phyloP scores from a whole-genome alignment of 2,329 filamentous ascomycete species.

The Arthrobotrys pseudoclavata region DNA sequence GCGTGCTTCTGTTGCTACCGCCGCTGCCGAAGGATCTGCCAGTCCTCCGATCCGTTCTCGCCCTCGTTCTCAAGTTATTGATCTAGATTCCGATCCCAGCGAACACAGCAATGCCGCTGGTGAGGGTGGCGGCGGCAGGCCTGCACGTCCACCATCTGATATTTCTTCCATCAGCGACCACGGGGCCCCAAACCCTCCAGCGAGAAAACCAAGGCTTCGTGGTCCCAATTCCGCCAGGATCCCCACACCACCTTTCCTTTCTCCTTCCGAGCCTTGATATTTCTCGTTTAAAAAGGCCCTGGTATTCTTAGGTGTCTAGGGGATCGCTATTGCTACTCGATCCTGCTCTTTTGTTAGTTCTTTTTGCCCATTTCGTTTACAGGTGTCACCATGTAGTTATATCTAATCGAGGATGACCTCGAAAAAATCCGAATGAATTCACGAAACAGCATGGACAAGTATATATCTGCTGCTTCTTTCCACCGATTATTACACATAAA shows the following conservation, averaged over 20 bases:
- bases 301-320: conserved; percentile 33
- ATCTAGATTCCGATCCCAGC: background rate
- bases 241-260: too few species aligned
- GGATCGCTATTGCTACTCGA: conserved; percentile 3
- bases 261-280: background rate
- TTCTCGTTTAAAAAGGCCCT: background rate
- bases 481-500: background rate
- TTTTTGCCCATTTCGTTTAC: conserved; percentile 4
- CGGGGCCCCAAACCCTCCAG: too few species aligned
- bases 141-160: conserved; percentile 11
- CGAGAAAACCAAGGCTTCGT: too few species aligned
- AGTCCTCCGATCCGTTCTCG: conserved; percentile 5
- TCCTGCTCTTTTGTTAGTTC: background rate
- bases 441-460: conserved; percentile 1
- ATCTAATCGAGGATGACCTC: background rate
- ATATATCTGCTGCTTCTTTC: conserved; percentile 7
- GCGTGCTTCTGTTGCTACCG: background rate
- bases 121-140: background rate
- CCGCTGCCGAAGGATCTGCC: background rate
- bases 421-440: conserved; percentile 11
- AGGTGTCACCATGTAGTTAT: conserved; percentile 31
- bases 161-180: conserved; percentile 42
- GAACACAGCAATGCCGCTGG: background rate
- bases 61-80: background rate
- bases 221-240: too few species aligned